Conservation (phyloP, 805 yeast genomes). For the Wickerhamiella shivajii region DNA sequence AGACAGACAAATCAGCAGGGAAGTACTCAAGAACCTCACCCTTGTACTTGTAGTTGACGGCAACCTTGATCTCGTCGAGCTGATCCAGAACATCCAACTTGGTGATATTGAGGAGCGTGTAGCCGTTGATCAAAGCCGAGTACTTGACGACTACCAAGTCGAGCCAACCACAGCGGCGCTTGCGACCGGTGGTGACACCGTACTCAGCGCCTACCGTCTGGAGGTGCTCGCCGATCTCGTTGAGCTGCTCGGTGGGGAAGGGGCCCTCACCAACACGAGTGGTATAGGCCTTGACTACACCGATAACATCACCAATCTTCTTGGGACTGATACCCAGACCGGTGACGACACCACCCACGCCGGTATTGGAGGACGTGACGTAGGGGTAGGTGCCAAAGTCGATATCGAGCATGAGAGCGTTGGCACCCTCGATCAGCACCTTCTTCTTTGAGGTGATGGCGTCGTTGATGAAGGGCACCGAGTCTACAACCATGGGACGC, state of each 20-base stretch:
- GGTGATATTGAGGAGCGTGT: conserved; percentile 85
- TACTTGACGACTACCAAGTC: conserved; percentile 89
- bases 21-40: conserved; percentile 65
- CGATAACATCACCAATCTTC: conserved; percentile 64
- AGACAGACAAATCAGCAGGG: conserved; percentile 79
- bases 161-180: conserved; percentile 98
- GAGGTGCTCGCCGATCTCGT: conserved; percentile 69
- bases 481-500: conserved; percentile 87
- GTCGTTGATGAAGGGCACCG: conserved; percentile 59
- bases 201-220: conserved; percentile 89
- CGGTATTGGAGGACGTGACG: conserved; percentile 90
- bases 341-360: conserved; percentile 95
- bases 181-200: conserved; percentile 98
- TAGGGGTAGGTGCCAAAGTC: conserved; percentile 97
- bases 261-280: conserved; percentile 99
- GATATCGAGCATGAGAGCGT: conserved; percentile 92
- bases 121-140: conserved; percentile 84
- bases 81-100: conserved; percentile 90
- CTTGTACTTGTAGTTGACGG: conserved; percentile 63
- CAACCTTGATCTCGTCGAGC: conserved; percentile 78
- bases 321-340: conserved; percentile 95
- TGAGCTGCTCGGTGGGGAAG: conserved; percentile 94
- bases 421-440: conserved; percentile 93
- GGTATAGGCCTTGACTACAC: conserved; percentile 97
- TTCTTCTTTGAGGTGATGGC: conserved; percentile 69